Percentiles rank a stretch among this genome's conserved stretches.
These are phyloP conservation scores for Acaromyces ingoldii DNA, from an alignment of 1,284 basidiomycete species.

Conservation along the genomic window DNA sequence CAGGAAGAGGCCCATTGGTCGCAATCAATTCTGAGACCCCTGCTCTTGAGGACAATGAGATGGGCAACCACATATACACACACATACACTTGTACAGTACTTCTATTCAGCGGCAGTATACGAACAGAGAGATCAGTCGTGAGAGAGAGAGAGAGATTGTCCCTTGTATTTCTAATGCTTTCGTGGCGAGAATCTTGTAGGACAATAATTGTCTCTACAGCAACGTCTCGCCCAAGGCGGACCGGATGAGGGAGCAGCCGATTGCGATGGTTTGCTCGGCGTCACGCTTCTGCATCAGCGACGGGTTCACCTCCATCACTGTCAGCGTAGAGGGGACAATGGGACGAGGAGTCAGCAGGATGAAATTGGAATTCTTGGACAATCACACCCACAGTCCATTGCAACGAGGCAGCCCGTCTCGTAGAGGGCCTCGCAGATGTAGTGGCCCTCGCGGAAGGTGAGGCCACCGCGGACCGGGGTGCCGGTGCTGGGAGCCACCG, in stretches of 20 bases:
- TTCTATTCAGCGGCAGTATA: not conserved
- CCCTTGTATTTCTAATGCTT: not conserved
- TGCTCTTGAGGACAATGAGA: too few relatives aligned
- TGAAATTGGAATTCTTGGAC: not conserved
- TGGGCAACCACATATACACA: too few relatives aligned
- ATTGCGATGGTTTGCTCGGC: conserved; percentile 83
- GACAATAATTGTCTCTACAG: too few relatives aligned
- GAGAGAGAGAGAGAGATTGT: not conserved
- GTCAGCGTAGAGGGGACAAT: not conserved
- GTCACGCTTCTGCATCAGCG: conserved; percentile 64
- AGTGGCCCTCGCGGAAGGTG: conserved; percentile 87
- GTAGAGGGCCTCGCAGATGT: conserved; percentile 88
- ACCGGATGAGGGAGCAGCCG: conserved; percentile 83
- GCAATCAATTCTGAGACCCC: too few relatives aligned
- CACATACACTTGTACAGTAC: too few relatives aligned
- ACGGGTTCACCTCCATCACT: conserved; percentile 88
- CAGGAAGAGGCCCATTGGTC: too few relatives aligned
- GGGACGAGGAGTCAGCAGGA: not conserved
- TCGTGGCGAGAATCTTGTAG: not conserved
- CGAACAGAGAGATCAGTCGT: not conserved
- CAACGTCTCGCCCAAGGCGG: conserved; percentile 71
- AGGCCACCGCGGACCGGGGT: conserved; percentile 91
- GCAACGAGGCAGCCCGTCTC: conserved; percentile 90
- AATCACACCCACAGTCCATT: conserved; percentile 53
- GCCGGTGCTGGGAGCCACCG: conserved; percentile 89